Base-by-base conservation (phyloP, 192 early-diverging fungal species). In the Coemansia sp. region DNA sequence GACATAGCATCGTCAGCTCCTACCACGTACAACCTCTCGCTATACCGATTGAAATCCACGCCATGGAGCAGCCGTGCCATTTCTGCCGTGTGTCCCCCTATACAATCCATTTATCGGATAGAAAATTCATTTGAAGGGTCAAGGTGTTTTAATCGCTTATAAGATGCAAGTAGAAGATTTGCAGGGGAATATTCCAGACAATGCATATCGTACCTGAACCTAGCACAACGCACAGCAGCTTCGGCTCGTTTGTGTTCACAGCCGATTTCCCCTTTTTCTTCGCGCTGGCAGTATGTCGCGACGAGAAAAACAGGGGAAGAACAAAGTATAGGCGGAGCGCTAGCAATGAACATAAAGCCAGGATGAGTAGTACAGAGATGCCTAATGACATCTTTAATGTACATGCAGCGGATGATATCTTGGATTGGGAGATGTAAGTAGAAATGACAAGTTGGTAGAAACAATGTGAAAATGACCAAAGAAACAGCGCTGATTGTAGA, bases 21-120 rank as follows among this genome's bases (percentile, higher is more conserved):
- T 4, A 95, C 75, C 7, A 94, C 58, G 67, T 98, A 98, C 59
- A 86, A 61, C 16, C 94, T 83, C 23, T 83, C 90, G 11, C 20
- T 57, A 71, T 92, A 94, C 36, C 81, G 71, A 2, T 73, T 38
- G 49, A 80, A 80, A 49, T 92, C 87, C 0, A 97, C 69, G 11
- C 85, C 81, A 6, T 84, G 68, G 0, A 94, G 53, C 15, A 98
- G 71, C 62, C 89, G 87, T 11, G 90, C 58, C 94, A 98, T 97
- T 74, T 98, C 97, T 6, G 89, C 82, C 0, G 97, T 96, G 72
- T 98, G 97, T 12, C 97, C 97, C 41, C 97, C 77, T 5, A 76
- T 72, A 1, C 71, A 71, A 12, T 73, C 43, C 18, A 74, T 63
- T 8, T 74, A 62, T 45, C 75, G 78, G 3, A 78, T 56, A 26